phyloP scores from a whole-genome alignment of 2,329 filamentous ascomycete genomes.

The Xylariaceae sp. region DNA sequence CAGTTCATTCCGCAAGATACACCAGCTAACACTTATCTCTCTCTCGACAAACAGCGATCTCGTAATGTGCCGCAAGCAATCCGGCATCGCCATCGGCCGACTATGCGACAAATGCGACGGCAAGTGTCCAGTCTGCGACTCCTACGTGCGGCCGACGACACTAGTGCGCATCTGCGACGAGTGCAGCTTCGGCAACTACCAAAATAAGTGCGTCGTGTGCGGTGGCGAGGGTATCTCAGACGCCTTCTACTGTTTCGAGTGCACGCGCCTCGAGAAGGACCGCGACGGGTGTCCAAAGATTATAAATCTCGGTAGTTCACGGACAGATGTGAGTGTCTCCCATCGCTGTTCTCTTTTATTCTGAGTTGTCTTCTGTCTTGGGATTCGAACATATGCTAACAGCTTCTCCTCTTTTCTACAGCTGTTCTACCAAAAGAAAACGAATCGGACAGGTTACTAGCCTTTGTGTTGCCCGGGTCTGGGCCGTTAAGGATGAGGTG shows the following conservation, averaged over 20 bases:
- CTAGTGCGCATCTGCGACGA: constrained; percentile 99
- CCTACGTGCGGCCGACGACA: constrained; percentile 96
- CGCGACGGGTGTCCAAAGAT: constrained; percentile 98
- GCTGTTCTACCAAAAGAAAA: constrained; percentile 72
- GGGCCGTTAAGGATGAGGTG: constrained; percentile 43
- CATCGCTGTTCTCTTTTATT: constrained; percentile 50
- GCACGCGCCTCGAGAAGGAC: constrained; percentile 95
- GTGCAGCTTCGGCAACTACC: constrained; percentile 99
- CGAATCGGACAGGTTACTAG: constrained; percentile 67
- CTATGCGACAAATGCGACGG: constrained; percentile 99
- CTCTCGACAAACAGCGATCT: constrained; percentile 70
- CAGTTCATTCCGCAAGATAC: background rate
- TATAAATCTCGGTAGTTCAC: constrained; percentile 93
- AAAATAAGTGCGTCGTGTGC: constrained; percentile 99
- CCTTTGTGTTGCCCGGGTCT: constrained; percentile 55
- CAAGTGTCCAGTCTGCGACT: constrained; percentile 99
- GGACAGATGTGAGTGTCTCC: constrained; percentile 77
- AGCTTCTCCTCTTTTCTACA: constrained; percentile 36
- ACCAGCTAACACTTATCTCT: constrained; percentile 25
- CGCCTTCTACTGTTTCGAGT: constrained; percentile 99
- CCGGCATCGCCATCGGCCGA: constrained; percentile 96
- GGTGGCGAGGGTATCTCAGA: constrained; percentile 98
- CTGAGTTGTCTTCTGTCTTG: background rate
- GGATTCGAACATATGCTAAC: constrained; percentile 35
- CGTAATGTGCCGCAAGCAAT: constrained; percentile 99